phyloP scores from a whole-genome alignment of 495 filamentous ascomycete species.

The Neurospora sp. region DNA sequence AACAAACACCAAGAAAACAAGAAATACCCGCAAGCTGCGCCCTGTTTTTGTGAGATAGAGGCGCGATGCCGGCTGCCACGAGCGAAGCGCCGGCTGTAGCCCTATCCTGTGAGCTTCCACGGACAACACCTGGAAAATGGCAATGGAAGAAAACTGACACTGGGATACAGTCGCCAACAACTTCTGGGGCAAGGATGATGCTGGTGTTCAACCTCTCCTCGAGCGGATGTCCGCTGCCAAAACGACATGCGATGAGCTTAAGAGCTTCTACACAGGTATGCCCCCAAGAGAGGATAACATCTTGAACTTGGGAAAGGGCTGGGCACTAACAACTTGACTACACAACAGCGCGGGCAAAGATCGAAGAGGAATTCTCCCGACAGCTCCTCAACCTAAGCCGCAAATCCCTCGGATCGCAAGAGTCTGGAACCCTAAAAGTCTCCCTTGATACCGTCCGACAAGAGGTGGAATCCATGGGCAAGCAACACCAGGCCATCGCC shows the following conservation, averaged over 20 bases:
- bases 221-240: conserved; percentile 96
- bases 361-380: conserved; percentile 96
- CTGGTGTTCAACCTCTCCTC: conserved; percentile 82
- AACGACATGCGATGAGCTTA: conserved; percentile 88
- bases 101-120: conserved; percentile 31
- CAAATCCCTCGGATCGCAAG: conserved; percentile 83
- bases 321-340: conserved; percentile 3
- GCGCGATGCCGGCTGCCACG: conserved; percentile 23
- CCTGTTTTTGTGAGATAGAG: conserved; percentile 1
- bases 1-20: neutral
- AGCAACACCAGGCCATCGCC: conserved; percentile 83
- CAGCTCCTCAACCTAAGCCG: conserved; percentile 79
- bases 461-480: conserved; percentile 91
- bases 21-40: neutral
- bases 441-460: conserved; percentile 81
- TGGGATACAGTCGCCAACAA: conserved; percentile 77
- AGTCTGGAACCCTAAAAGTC: conserved; percentile 69
- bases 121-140: neutral
- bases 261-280: conserved; percentile 79
- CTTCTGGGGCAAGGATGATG: conserved; percentile 99
- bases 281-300: neutral
- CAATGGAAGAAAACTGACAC: neutral
- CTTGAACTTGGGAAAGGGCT: neutral
- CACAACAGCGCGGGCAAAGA: conserved; percentile 65
- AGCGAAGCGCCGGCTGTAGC: conserved; percentile 34